phyloP scores from a whole-genome alignment of 1,139 yeast genomes.

The Geotrichum restrictum region DNA sequence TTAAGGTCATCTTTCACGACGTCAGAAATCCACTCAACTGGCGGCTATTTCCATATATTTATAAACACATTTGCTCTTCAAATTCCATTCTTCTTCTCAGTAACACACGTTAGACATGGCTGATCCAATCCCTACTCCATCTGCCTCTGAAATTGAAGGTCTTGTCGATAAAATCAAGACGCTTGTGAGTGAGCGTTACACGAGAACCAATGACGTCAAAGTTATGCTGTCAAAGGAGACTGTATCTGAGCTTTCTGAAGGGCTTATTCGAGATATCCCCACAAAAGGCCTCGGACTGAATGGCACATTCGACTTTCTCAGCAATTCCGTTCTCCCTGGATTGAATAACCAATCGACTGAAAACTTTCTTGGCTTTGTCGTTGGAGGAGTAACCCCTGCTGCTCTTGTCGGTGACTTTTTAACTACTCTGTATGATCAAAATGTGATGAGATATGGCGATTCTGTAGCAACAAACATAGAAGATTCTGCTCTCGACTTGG shows the following conservation, averaged over 20 bases:
- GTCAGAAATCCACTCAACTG: too few relatives aligned
- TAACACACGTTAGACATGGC: not conserved
- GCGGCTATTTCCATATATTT: too few relatives aligned
- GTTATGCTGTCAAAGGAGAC: constrained; percentile 6
- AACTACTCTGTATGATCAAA: constrained; percentile 29
- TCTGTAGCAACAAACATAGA: constrained; percentile 29
- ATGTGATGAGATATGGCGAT: constrained; percentile 25
- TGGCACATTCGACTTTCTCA: constrained; percentile 21
- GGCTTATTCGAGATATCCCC: constrained; percentile 7
- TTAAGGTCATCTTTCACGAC: too few relatives aligned
- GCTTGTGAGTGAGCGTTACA: constrained; percentile 8
- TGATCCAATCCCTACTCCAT: constrained; percentile 13
- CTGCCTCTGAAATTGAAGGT: constrained; percentile 5
- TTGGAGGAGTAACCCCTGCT: constrained; percentile 34
- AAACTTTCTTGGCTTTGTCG: constrained; percentile 33
- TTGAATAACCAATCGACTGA: constrained; percentile 27
- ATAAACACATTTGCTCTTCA: too few relatives aligned
- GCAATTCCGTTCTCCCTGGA: constrained; percentile 25
- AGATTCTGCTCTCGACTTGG: constrained; percentile 26
- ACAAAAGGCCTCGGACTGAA: constrained; percentile 26
- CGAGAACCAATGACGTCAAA: not conserved
- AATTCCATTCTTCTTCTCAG: not conserved
- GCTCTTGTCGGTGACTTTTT: constrained; percentile 31
- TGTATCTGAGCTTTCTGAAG: not conserved
- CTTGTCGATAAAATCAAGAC: constrained; percentile 10